Evolutionary conservation across 2,329 filamentous ascomycete species (phyloP).

Genomic region (Xylaria sp.): DNA sequence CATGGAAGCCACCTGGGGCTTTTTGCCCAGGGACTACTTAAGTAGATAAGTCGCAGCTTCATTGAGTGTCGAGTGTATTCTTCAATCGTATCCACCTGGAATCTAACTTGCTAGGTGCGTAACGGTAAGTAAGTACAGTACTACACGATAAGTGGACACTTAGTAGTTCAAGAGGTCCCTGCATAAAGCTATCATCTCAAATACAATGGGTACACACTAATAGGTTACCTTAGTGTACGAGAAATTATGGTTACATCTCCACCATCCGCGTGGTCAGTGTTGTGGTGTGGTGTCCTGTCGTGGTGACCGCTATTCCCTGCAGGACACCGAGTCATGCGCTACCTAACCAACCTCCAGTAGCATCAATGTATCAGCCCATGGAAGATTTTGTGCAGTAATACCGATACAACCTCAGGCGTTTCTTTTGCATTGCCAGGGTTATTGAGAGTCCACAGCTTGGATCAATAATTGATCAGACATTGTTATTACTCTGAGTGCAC

Average conservation of each 20-base stretch:
- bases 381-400: constrained; percentile 29
- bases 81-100: background rate
- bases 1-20: constrained; percentile 1
- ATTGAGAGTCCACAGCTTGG: constrained; percentile 17
- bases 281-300: constrained; percentile 17
- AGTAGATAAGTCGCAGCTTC: background rate
- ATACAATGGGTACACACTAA: constrained; percentile 27
- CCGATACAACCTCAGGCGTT: constrained; percentile 22
- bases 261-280: constrained; percentile 27
- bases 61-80: background rate
- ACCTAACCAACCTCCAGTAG: constrained; percentile 19
- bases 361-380: constrained; percentile 18
- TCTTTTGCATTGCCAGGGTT: constrained; percentile 28
- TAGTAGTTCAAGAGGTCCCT: constrained; percentile 31
- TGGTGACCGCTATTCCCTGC: constrained; percentile 37
- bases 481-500: constrained; percentile 19
- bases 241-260: constrained; percentile 26
- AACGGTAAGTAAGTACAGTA: constrained; percentile 5
- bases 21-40: background rate
- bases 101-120: background rate
- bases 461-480: constrained; percentile 27
- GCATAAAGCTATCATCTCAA: constrained; percentile 36
- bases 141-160: background rate
- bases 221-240: constrained; percentile 10
- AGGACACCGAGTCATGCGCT: constrained; percentile 35